Evolutionary conservation across 2,329 filamentous ascomycete genomes (phyloP), one percentile per base, ranked within the genome.

Genomic region (Venturia oleaginea): DNA sequence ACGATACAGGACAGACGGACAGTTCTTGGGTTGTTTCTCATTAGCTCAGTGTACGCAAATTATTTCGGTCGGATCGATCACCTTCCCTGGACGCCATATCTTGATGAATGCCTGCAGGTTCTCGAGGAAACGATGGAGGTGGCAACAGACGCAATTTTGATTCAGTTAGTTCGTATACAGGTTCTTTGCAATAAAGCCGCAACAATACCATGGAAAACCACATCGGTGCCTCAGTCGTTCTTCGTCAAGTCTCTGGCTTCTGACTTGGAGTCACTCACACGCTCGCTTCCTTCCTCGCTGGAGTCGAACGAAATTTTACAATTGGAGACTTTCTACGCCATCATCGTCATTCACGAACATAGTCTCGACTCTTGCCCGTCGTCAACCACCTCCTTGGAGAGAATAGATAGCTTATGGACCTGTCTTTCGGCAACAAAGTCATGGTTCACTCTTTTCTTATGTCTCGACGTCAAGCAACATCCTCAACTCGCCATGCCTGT

Each of bases 11-110:
- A 83, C 63, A 74, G 79, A 7, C 76, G 83, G 66, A 78, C 79
- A 2, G 73, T 80, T 0, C 69, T 85, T 15, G 77, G 78, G 1
- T 76, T 79, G 27, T 85, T 80, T 71, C 76, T 76, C 10, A 67
- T 80, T 22, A 77, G 70, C 66, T 76, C 75, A 62, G 70, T 68
- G 76, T 71, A 72, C 64, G 71, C 74, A 59, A 74, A 70, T 2
- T 79, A 75, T 62, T 73, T 83, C 17, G 78, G 78, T 30, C 78
- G 79, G 57, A 76, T 79, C 61, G 83, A 86, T 62, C 69, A 78
- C 1, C 74, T 87, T 60, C 76, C 75, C 2, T 88, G 85, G 85
- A 85, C 80, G 0, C 68, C 79, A 1, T 79, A 85, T 62, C 80
- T 87, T 76, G 83, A 86, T 37, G 83, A 86, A 42, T 83, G 79